Evolutionary conservation across 306 rosid genomes (phyloP).

Genomic region (Quillaja saponaria): DNA sequence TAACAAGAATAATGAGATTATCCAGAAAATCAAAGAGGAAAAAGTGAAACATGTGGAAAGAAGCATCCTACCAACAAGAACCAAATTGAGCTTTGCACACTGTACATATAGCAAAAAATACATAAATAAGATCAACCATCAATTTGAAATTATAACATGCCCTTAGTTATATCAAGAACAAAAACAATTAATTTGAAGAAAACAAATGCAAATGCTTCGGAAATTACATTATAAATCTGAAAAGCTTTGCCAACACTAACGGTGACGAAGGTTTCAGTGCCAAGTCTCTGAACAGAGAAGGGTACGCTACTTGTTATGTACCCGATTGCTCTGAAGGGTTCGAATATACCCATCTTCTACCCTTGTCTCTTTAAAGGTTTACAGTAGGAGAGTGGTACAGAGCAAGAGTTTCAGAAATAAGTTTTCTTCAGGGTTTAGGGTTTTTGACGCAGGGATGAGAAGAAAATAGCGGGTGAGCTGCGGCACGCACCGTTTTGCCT

Average conservation of each 20-base stretch:
- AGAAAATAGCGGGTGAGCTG: too few relatives aligned
- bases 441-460: too few relatives aligned
- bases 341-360: slow-evolving; percentile 72
- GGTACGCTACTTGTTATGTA: slow-evolving; percentile 72
- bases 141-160: slow-evolving; percentile 1
- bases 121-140: neutral
- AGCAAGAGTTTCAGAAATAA: too few relatives aligned
- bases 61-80: slow-evolving; percentile 57
- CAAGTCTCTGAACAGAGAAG: slow-evolving; percentile 78
- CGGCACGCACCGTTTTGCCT: too few relatives aligned
- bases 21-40: neutral
- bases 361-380: neutral
- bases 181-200: neutral
- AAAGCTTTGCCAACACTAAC: slow-evolving; percentile 87
- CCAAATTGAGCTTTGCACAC: slow-evolving; percentile 84
- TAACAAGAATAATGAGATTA: neutral
- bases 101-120: slow-evolving; percentile 38
- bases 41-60: neutral
- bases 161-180: neutral
- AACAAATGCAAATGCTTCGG: neutral
- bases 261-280: slow-evolving; percentile 87
- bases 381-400: neutral
- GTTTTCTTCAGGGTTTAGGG: too few relatives aligned
- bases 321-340: slow-evolving; percentile 85
- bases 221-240: slow-evolving; percentile 76